Evolutionary conservation across 768 basidiomycete species (phyloP), one percentile per base, ranked within the genome.

Genomic region (Panaeolus papilionaceus): DNA sequence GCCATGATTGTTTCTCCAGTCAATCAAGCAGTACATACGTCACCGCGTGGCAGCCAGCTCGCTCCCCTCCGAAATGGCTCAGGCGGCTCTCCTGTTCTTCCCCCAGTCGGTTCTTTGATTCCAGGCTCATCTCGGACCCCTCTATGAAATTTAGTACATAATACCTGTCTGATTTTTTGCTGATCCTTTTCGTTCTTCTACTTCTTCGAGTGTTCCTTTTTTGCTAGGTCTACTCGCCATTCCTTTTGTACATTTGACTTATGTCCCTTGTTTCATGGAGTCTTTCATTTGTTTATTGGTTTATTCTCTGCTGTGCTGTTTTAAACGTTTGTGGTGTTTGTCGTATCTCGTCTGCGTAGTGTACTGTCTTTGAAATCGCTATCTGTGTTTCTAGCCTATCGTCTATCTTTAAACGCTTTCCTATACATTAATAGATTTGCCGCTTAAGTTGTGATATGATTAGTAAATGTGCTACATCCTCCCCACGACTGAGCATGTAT

Each of bases 1-100:
- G 88, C 88, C 18, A 85, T 88, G 82, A 85, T 89, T 71, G 83
- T 89, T 51, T 88, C 88, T n/a, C 88, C 88, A 0, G 78, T 80
- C 5, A 82, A 83, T 63, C 79, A 82, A 66, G 77, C 75, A 12
- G 79, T 81, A 33, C 76, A 79, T 42, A 76, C 79, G 23, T 82
- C 82, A 23, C 80, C 81, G 26, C 73, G 77, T 20, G 62, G 76
- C 28, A 78, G 78, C 28, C 78, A 79, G 63, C 69, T 79, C n/a
- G 74, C 79, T 16, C 78, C 77, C 12, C 67, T 74, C n/a, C 66
- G 75, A 61, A 74, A 71, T 38, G 74, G 71, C 38, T 33, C 71
- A 1, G 68, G 66, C 23, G 71, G 70, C 20, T 76, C 75, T 18
- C 75, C 75, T 33, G 61, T 73, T 26, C 63, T 75, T 62, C 74